Conservation (phyloP, 352 stramenopile genomes). For the Halophytophthora polymorphica region DNA sequence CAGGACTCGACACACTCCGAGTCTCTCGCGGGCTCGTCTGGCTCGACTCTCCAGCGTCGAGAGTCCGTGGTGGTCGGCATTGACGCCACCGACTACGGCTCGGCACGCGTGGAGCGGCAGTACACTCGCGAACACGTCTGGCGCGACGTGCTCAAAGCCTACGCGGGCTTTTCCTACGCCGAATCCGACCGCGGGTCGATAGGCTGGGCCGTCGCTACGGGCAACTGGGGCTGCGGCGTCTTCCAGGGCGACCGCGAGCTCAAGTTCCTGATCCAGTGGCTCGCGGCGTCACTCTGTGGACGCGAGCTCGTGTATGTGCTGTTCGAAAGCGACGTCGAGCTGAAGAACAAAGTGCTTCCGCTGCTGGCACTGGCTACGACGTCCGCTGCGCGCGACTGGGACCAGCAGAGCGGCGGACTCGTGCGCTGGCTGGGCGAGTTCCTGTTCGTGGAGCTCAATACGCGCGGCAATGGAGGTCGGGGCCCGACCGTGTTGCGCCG, state of each 20-base stretch:
- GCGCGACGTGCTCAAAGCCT: slow-evolving; percentile 70
- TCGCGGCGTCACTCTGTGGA: slow-evolving; percentile 54
- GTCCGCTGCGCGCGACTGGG: slow-evolving; percentile 19
- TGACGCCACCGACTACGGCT: slow-evolving; percentile 65
- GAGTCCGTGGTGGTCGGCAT: slow-evolving; percentile 72
- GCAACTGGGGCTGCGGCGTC: slow-evolving; percentile 83
- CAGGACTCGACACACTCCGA: slow-evolving; percentile 28
- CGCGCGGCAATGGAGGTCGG: neutral
- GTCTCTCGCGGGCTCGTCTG: slow-evolving; percentile 6
- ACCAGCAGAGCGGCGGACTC: slow-evolving; percentile 16
- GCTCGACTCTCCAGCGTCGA: slow-evolving; percentile 19
- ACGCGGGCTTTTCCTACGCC: slow-evolving; percentile 55
- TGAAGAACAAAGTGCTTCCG: slow-evolving; percentile 39
- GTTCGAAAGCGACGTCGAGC: slow-evolving; percentile 40
- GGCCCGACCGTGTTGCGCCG: slow-evolving; percentile 15
- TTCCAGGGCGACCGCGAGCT: slow-evolving; percentile 71
- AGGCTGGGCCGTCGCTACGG: slow-evolving; percentile 62
- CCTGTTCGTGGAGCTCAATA: slow-evolving; percentile 21
- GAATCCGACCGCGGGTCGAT: slow-evolving; percentile 6
- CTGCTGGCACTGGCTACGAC: slow-evolving; percentile 19
- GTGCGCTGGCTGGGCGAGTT: slow-evolving; percentile 25
- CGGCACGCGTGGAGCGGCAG: slow-evolving; percentile 32
- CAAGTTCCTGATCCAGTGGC: slow-evolving; percentile 83
- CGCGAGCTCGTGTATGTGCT: slow-evolving; percentile 61
- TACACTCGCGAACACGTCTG: slow-evolving; percentile 45